Evolutionary conservation across 2,329 filamentous ascomycete genomes (phyloP).

Genomic region (Elsinoe australis): DNA sequence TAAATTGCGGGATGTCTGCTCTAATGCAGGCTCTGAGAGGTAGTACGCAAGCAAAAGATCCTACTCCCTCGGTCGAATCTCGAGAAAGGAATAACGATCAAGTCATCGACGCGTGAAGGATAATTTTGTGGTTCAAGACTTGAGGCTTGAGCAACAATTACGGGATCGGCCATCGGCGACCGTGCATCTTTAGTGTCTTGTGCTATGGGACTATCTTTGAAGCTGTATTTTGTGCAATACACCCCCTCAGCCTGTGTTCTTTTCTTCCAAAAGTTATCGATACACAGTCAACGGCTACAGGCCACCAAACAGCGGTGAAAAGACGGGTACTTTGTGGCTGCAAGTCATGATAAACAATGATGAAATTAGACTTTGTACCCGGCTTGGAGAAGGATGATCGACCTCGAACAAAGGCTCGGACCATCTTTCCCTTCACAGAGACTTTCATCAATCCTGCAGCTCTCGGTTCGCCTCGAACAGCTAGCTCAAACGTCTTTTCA

Average conservation of each 20-base stretch:
- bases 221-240: not conserved
- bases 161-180: too few relatives aligned
- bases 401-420: not conserved
- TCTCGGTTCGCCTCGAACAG: not conserved
- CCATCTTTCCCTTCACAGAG: slow-evolving; percentile 1
- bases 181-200: too few relatives aligned
- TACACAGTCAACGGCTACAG: slow-evolving; percentile 7
- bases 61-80: too few relatives aligned
- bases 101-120: too few relatives aligned
- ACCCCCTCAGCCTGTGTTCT: not conserved
- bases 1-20: slow-evolving; percentile 2
- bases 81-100: too few relatives aligned
- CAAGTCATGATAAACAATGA: slow-evolving; percentile 16
- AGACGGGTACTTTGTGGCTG: slow-evolving; percentile 1
- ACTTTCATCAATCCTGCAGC: not conserved
- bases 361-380: not conserved
- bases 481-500: too few relatives aligned
- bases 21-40: slow-evolving; percentile 4
- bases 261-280: not conserved
- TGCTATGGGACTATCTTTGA: too few relatives aligned
- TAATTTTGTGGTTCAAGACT: too few relatives aligned
- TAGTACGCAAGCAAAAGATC: not conserved
- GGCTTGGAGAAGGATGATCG: slow-evolving; percentile 9
- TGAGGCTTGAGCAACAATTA: too few relatives aligned
- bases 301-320: slow-evolving; percentile 10